Evolutionary conservation across 768 basidiomycete species (phyloP).

Genomic region (Agaricus subrufescens): DNA sequence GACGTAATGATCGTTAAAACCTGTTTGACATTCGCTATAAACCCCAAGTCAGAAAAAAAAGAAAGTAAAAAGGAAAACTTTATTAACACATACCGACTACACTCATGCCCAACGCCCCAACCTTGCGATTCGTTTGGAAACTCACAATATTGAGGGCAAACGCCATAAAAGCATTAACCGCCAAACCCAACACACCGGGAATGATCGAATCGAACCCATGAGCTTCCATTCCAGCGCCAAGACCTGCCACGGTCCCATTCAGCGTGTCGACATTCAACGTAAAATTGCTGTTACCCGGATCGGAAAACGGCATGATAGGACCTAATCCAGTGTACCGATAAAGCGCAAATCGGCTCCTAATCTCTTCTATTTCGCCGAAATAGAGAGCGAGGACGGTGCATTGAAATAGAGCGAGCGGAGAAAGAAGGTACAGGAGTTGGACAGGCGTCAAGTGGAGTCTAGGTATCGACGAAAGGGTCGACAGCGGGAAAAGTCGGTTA

Average conservation of each 20-base stretch:
- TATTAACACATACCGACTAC: slow-evolving; percentile 62
- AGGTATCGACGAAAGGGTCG: slow-evolving; percentile 16
- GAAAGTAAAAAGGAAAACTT: neutral
- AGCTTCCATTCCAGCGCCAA: slow-evolving; percentile 2
- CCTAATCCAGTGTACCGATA: slow-evolving; percentile 8
- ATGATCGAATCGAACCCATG: slow-evolving; percentile 5
- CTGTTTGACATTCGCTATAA: slow-evolving; percentile 84
- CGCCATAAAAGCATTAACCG: slow-evolving; percentile 81
- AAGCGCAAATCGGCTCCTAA: neutral
- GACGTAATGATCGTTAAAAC: slow-evolving; percentile 85
- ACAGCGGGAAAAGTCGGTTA: neutral
- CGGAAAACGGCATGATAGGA: slow-evolving; percentile 24
- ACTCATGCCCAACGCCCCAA: slow-evolving; percentile 87
- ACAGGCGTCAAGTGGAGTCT: slow-evolving; percentile 50
- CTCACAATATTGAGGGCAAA: slow-evolving; percentile 92
- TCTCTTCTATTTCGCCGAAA: slow-evolving; percentile 68
- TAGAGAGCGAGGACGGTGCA: slow-evolving; percentile 73
- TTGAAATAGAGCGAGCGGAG: slow-evolving; percentile 87
- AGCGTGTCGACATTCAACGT: neutral
- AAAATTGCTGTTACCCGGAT: neutral
- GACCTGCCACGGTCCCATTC: slow-evolving; percentile 24
- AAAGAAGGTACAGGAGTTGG: slow-evolving; percentile 85
- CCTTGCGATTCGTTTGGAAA: slow-evolving; percentile 92
- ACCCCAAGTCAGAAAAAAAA: neutral
- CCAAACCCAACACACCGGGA: slow-evolving; percentile 29